Conservation (phyloP, 2,329 filamentous ascomycete species). For the Exophiala sp. region DNA sequence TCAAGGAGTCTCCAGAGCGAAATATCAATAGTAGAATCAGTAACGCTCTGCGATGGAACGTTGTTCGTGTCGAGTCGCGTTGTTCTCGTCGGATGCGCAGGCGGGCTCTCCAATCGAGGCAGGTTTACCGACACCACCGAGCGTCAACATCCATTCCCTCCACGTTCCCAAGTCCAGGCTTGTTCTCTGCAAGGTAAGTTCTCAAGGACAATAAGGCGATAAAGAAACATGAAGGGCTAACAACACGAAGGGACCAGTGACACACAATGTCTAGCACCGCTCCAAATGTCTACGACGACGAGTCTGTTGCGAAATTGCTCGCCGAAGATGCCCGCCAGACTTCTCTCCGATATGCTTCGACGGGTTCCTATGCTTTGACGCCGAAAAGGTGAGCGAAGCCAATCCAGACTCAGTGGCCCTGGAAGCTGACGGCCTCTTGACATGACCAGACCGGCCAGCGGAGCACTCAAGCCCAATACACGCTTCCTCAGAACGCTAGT, state of each 20-base stretch:
- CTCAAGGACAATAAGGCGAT: not conserved
- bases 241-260: not conserved
- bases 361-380: constrained; percentile 65
- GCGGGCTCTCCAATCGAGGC: not conserved
- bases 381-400: constrained; percentile 51
- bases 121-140: not conserved
- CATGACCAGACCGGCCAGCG: constrained; percentile 53
- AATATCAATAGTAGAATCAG: no score
- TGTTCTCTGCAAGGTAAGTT: constrained; percentile 12
- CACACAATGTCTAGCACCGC: constrained; percentile 15
- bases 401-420: no score
- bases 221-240: not conserved
- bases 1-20: no score
- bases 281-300: constrained; percentile 47
- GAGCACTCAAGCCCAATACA: constrained; percentile 81
- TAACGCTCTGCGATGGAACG: no score
- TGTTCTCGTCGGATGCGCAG: no score
- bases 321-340: constrained; percentile 70
- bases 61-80: no score
- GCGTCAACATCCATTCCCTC: not conserved
- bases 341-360: constrained; percentile 65
- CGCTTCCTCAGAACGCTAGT: constrained; percentile 84
- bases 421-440: not conserved
- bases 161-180: not conserved
- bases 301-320: constrained; percentile 74